Evolutionary conservation across 2,329 filamentous ascomycete genomes (phyloP).

Genomic region (Fusarium sororula): DNA sequence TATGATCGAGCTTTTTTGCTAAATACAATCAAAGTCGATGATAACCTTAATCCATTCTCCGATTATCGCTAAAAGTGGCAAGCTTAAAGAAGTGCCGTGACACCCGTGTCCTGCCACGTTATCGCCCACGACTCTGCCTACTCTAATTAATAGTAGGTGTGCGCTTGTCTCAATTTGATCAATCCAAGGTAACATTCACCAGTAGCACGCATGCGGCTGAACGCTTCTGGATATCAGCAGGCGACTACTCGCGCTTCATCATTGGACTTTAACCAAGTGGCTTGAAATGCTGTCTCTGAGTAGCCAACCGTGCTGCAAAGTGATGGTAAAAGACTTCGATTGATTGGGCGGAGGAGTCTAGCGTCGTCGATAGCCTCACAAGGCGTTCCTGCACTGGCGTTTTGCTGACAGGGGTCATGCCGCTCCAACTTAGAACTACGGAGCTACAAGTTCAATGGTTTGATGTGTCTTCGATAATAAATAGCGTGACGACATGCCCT

Average conservation of each 20-base stretch:
- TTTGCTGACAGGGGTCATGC: neutral
- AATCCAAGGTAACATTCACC: accelerated
- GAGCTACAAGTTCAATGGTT: neutral
- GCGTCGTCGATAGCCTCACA: neutral
- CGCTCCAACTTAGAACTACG: neutral
- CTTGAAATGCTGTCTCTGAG: neutral
- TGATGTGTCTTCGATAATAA: neutral
- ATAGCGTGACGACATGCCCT: neutral
- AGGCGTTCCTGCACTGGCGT: neutral
- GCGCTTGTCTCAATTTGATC: neutral
- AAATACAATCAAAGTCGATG: too few relatives aligned
- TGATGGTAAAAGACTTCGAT: neutral
- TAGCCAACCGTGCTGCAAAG: neutral
- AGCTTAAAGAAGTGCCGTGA: neutral
- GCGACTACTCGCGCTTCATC: accelerated
- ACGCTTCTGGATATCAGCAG: accelerated
- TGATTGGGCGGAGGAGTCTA: neutral
- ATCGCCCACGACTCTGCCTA: neutral
- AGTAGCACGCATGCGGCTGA: neutral
- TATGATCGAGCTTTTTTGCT: too few relatives aligned
- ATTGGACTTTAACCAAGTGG: neutral
- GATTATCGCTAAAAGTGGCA: too few relatives aligned
- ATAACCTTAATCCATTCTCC: too few relatives aligned
- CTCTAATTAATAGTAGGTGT: accelerated
- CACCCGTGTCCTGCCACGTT: neutral